A percentile compares a stretch with the other conserved stretches of the same genome.
Conservation (phyloP, 2,329 filamentous ascomycete species). For the Trichoderma sp. region DNA sequence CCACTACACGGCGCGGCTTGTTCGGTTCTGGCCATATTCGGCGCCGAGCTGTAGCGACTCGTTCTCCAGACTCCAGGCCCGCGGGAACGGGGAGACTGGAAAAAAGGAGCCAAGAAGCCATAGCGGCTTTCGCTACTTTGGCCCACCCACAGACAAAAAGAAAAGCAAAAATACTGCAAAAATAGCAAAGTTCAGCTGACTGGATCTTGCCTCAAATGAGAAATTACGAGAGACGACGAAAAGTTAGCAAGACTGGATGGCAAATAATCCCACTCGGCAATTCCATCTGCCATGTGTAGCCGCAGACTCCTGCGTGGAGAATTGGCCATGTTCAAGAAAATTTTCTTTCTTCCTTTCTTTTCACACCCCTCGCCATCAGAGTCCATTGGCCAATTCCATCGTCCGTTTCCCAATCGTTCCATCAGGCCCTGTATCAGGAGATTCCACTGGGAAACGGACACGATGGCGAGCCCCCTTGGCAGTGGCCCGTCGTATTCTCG, state of each 20-base stretch:
- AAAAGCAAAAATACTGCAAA: not conserved
- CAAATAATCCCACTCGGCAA: not conserved
- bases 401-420: slow-evolving; percentile 13
- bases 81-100: slow-evolving; percentile 1
- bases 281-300: slow-evolving; percentile 13
- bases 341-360: not conserved
- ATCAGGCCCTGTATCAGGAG: slow-evolving; percentile 2
- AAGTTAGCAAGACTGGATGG: not conserved
- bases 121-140: slow-evolving; percentile 6
- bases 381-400: not conserved
- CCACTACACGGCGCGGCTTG: slow-evolving; percentile 19
- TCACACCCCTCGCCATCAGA: not conserved
- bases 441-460: not conserved
- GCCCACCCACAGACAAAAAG: not conserved
- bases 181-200: not conserved
- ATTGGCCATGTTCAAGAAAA: not conserved
- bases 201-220: not conserved
- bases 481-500: not conserved
- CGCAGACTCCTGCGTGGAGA: slow-evolving; percentile 7
- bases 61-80: slow-evolving; percentile 25
- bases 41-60: slow-evolving; percentile 18
- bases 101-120: slow-evolving; percentile 4
- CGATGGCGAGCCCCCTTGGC: not conserved
- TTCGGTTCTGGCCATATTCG: slow-evolving; percentile 18
- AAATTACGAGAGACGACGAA: not conserved